A percentile compares a stretch with the other conserved stretches of the same genome.
These are phyloP conservation scores for Jatropha podagrica DNA, from an alignment of 441 rosid species.

Conservation along the genomic window DNA sequence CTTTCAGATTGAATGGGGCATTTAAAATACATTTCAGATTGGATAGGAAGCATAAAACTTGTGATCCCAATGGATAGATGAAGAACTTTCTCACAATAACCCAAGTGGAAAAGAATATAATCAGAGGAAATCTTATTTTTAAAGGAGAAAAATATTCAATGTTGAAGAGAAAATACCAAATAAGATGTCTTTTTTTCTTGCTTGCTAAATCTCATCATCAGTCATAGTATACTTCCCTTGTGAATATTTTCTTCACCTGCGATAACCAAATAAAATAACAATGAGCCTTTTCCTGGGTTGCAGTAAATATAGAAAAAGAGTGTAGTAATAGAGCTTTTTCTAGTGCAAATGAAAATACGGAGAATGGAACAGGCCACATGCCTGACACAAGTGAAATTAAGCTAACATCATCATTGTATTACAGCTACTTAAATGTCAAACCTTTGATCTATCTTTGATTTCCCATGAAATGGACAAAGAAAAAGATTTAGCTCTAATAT, in stretches of 20 bases:
- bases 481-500: background rate
- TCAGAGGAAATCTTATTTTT: conserved; percentile 22
- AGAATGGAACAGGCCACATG: background rate
- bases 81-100: conserved; percentile 13
- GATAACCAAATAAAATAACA: conserved; percentile 20
- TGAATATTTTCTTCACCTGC: conserved; percentile 75
- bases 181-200: conserved; percentile 10
- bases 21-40: conserved; percentile 19
- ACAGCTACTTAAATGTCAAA: background rate
- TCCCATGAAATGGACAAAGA: conserved; percentile 1
- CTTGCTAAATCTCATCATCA: conserved; percentile 29
- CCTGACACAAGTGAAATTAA: background rate
- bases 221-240: conserved; percentile 55
- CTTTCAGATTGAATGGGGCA: background rate
- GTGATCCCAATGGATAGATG: conserved; percentile 6
- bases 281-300: conserved; percentile 13
- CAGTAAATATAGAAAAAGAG: background rate
- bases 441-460: background rate
- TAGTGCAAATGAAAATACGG: background rate
- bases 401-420: background rate
- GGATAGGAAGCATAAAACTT: conserved; percentile 10
- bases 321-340: background rate
- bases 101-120: conserved; percentile 18
- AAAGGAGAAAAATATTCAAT: conserved; percentile 5
- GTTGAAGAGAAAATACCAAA: background rate